Percentiles rank a stretch among this genome's conserved stretches.
phyloP scores from a whole-genome alignment of 1,284 basidiomycete species.

The Papiliotrema flavescens region DNA sequence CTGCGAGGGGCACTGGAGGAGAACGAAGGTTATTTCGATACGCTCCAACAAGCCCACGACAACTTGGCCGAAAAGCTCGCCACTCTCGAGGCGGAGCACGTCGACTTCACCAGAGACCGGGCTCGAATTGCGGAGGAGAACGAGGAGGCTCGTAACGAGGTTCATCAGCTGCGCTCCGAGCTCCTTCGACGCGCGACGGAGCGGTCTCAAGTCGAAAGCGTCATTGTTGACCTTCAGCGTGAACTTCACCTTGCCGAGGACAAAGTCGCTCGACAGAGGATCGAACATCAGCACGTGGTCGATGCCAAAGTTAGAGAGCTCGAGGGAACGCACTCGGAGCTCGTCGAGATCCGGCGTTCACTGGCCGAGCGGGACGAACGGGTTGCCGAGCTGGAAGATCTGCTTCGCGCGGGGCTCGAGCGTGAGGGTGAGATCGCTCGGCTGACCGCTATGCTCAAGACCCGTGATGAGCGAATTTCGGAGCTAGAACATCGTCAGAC shows the following conservation, averaged over 20 bases:
- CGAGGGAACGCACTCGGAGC: too few relatives aligned
- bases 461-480: constrained; percentile 1
- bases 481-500: constrained; percentile 4
- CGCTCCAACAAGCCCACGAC: constrained; percentile 17
- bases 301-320: not conserved
- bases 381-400: constrained; percentile 5
- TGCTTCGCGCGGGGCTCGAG: not conserved
- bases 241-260: not conserved
- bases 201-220: not conserved
- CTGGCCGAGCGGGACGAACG: not conserved
- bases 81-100: constrained; percentile 1
- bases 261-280: not conserved
- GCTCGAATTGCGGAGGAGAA: not conserved
- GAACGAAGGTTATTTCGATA: constrained; percentile 26
- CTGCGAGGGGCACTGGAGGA: constrained; percentile 20
- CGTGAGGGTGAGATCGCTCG: constrained; percentile 1
- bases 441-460: not conserved
- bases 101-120: not conserved
- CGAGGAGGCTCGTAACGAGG: not conserved
- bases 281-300: not conserved
- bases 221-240: not conserved
- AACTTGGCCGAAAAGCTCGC: constrained; percentile 4
- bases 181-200: not conserved
- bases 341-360: too few relatives aligned
- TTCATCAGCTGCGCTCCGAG: not conserved